Percentiles rank a stretch among this genome's conserved stretches.
Evolutionary conservation across 768 basidiomycete genomes (phyloP).

Genomic region (Phaeotremella skinneri): DNA sequence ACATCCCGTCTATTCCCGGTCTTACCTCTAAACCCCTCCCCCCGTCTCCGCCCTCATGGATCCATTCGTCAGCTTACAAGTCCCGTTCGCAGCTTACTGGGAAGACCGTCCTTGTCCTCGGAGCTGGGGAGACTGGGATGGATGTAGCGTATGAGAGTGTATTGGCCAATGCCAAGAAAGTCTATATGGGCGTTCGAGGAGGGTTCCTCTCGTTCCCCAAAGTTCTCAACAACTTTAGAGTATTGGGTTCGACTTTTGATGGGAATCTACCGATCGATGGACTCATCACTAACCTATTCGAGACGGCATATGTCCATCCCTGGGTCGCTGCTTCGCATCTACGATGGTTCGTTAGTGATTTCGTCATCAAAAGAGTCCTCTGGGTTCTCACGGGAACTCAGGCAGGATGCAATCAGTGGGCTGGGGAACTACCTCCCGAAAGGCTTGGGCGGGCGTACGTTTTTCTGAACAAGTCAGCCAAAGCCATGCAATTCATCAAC

Average conservation of each 20-base stretch:
- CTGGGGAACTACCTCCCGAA: slow-evolving; percentile 60
- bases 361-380: slow-evolving; percentile 61
- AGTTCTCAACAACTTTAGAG: slow-evolving; percentile 61
- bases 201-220: slow-evolving; percentile 65
- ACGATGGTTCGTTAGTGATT: slow-evolving; percentile 61
- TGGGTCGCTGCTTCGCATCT: slow-evolving; percentile 62
- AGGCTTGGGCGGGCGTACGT: slow-evolving; percentile 64
- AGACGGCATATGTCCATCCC: slow-evolving; percentile 58
- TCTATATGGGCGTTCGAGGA: slow-evolving; percentile 58
- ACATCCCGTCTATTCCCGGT: slow-evolving; percentile 59
- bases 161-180: slow-evolving; percentile 59
- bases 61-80: slow-evolving; percentile 62
- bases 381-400: slow-evolving; percentile 63
- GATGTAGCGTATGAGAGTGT: slow-evolving; percentile 57
- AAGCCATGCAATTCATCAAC: slow-evolving; percentile 64
- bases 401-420: slow-evolving; percentile 66
- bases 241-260: slow-evolving; percentile 57
- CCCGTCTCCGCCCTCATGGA: slow-evolving; percentile 27
- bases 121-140: slow-evolving; percentile 65
- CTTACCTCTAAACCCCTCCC: slow-evolving; percentile 53
- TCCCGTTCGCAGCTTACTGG: slow-evolving; percentile 55
- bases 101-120: slow-evolving; percentile 60
- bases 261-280: slow-evolving; percentile 54
- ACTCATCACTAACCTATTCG: slow-evolving; percentile 62
- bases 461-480: slow-evolving; percentile 60